A percentile compares a stretch with the other conserved stretches of the same genome.
phyloP scores from a whole-genome alignment of 768 basidiomycete species.

The Phaffia tasmanica region DNA sequence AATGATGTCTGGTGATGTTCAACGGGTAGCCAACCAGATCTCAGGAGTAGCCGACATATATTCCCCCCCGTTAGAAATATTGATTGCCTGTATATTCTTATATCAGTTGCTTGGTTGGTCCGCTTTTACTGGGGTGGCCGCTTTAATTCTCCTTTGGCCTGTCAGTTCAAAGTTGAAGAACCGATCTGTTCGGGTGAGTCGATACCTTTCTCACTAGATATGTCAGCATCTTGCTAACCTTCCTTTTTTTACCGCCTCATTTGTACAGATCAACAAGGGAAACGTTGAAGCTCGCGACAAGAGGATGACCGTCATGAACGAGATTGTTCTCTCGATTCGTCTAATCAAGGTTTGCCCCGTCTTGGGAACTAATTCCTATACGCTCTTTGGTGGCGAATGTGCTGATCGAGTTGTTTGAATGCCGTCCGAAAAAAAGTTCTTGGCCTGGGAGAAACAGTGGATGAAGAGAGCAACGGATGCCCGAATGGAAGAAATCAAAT shows the following conservation, averaged over 20 bases:
- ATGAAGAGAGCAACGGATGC: neutral
- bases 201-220: conserved; percentile 40
- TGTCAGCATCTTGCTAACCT: conserved; percentile 1
- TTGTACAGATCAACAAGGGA: conserved; percentile 42
- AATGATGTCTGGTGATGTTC: conserved; percentile 51
- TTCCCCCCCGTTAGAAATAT: conserved; percentile 59
- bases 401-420: neutral
- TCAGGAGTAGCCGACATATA: conserved; percentile 16
- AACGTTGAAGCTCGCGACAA: conserved; percentile 53
- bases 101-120: conserved; percentile 68
- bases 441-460: conserved; percentile 22
- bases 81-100: conserved; percentile 60
- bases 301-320: conserved; percentile 65
- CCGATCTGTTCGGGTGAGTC: conserved; percentile 42
- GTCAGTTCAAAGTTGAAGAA: conserved; percentile 57
- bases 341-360: conserved; percentile 64
- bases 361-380: neutral
- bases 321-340: conserved; percentile 35
- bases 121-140: conserved; percentile 65
- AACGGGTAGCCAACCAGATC: conserved; percentile 14
- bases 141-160: conserved; percentile 57
- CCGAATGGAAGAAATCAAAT: conserved; percentile 9
- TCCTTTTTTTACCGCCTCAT: conserved; percentile 32
- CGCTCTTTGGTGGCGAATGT: neutral
- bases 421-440: conserved; percentile 6